phyloP scores from a whole-genome alignment of 306 rosid genomes.

The Prunus armeniaca region DNA sequence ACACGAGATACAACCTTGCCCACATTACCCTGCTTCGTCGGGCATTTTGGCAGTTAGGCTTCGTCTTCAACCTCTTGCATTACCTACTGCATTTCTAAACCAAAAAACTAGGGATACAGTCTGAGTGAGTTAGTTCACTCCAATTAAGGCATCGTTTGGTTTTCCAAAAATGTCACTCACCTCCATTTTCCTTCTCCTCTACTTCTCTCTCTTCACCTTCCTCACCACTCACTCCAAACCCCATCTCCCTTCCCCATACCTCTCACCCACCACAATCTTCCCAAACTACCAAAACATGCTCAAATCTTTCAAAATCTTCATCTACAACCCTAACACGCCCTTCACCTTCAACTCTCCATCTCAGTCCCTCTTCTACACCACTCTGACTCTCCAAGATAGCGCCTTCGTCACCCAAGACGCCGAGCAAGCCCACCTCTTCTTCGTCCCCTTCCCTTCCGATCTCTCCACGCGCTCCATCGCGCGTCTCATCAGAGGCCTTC shows the following conservation, averaged over 20 bases:
- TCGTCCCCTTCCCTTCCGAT: conserved; percentile 51
- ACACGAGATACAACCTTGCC: no score
- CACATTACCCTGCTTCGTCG: background rate
- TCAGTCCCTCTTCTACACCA: conserved; percentile 48
- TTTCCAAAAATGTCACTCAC: conserved; percentile 17
- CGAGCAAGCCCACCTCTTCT: conserved; percentile 59
- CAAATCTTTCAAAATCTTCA: conserved; percentile 43
- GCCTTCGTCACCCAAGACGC: conserved; percentile 39
- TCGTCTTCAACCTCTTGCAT: background rate
- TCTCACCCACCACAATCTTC: conserved; percentile 45
- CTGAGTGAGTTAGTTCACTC: background rate
- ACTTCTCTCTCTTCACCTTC: conserved; percentile 11
- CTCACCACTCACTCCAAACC: conserved; percentile 16
- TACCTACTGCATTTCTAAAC: background rate
- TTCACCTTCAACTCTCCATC: conserved; percentile 26
- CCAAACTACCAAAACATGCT: conserved; percentile 55
- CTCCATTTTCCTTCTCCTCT: background rate
- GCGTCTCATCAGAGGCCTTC: conserved; percentile 40
- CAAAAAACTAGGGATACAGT: background rate
- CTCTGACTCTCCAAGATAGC: conserved; percentile 47
- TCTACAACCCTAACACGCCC: conserved; percentile 40
- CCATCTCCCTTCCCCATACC: conserved; percentile 33
- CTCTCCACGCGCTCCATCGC: conserved; percentile 43
- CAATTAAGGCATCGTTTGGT: background rate
- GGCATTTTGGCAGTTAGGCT: background rate